Evolutionary conservation across 371 early-diverging fungal species (phyloP).

Genomic region (Parasitella parasitica): DNA sequence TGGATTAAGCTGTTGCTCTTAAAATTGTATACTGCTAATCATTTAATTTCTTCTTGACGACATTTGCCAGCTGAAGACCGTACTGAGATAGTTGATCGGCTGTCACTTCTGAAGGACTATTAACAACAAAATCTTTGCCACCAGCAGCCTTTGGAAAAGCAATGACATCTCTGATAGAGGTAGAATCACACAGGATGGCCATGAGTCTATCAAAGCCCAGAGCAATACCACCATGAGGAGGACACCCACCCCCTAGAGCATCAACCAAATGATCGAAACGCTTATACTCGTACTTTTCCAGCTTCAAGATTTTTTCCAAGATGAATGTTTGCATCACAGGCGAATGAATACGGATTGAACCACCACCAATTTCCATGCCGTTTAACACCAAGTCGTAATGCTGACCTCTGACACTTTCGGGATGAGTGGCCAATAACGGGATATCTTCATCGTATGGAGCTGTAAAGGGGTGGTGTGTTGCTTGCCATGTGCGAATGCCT

Average conservation of each 20-base stretch:
- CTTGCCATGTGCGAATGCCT: constrained; percentile 47
- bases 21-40: no score
- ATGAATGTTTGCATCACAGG: constrained; percentile 75
- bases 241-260: constrained; percentile 84
- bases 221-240: constrained; percentile 92
- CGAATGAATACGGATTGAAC: constrained; percentile 88
- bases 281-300: constrained; percentile 50
- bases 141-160: constrained; percentile 89
- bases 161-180: constrained; percentile 88
- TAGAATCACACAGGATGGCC: constrained; percentile 70
- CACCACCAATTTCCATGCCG: constrained; percentile 92
- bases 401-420: constrained; percentile 74
- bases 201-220: constrained; percentile 86
- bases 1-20: no score
- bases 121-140: constrained; percentile 84
- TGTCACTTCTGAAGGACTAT: constrained; percentile 69
- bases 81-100: constrained; percentile 69
- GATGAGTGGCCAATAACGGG: constrained; percentile 58
- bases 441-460: constrained; percentile 76
- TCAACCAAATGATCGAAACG: constrained; percentile 83
- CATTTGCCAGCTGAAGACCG: constrained; percentile 39
- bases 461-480: constrained; percentile 94
- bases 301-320: constrained; percentile 67
- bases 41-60: not conserved
- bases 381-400: constrained; percentile 92